Evolutionary conservation across 768 basidiomycete genomes (phyloP).

Genomic region (Xerocomellus intermedius): DNA sequence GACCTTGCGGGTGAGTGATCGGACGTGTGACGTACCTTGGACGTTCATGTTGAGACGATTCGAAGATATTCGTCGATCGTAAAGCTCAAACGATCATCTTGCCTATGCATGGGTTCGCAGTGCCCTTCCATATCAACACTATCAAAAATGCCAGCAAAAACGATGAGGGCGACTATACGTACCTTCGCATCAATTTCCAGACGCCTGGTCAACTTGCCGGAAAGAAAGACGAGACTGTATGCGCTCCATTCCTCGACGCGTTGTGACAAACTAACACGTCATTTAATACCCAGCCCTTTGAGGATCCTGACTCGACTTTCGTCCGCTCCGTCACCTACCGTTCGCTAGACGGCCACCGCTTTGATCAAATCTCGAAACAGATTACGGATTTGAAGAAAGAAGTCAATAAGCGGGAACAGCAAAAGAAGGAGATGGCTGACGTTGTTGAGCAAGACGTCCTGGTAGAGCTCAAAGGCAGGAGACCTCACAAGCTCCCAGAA

Average conservation of each 20-base stretch:
- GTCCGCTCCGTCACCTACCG: constrained; percentile 95
- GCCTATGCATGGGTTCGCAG: constrained; percentile 92
- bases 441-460: constrained; percentile 93
- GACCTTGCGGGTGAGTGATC: constrained; percentile 62
- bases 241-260: constrained; percentile 9
- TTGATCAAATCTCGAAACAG: constrained; percentile 84
- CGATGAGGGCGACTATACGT: constrained; percentile 94
- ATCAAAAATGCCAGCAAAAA: constrained; percentile 98
- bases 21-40: neutral
- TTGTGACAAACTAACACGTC: constrained; percentile 4
- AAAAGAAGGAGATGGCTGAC: constrained; percentile 98
- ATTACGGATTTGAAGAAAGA: constrained; percentile 96
- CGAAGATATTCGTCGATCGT: constrained; percentile 86
- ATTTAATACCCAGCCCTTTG: constrained; percentile 66
- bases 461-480: constrained; percentile 82
- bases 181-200: constrained; percentile 96
- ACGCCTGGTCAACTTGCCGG: constrained; percentile 96
- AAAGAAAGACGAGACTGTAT: constrained; percentile 96
- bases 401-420: constrained; percentile 94
- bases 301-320: constrained; percentile 95
- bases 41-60: constrained; percentile 8
- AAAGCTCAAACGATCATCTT: constrained; percentile 87
- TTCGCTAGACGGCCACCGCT: constrained; percentile 84
- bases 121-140: constrained; percentile 97
- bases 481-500: constrained; percentile 84